phyloP scores from a whole-genome alignment of 306 rosid genomes.

The Arachis stenosperma region DNA sequence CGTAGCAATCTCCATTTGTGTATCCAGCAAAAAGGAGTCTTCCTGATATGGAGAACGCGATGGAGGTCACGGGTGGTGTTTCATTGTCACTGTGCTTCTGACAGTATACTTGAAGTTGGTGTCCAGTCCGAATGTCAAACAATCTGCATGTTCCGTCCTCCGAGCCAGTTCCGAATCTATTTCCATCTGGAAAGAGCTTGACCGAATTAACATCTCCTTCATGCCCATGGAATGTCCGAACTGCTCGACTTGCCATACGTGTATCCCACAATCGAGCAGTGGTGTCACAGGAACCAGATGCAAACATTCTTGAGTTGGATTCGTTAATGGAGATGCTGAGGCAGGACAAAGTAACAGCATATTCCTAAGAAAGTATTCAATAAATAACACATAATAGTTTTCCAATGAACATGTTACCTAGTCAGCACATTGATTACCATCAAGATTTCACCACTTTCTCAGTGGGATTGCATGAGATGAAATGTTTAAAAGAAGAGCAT shows the following conservation, averaged over 20 bases:
- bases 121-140: constrained; percentile 89
- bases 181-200: constrained; percentile 90
- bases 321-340: constrained; percentile 81
- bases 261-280: constrained; percentile 95
- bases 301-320: constrained; percentile 73
- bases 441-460: constrained; percentile 6
- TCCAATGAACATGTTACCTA: neutral
- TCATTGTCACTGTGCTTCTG: constrained; percentile 71
- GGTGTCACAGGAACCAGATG: constrained; percentile 88
- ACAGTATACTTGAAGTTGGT: constrained; percentile 78
- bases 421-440: neutral
- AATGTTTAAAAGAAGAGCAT: constrained; percentile 5
- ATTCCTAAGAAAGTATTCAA: constrained; percentile 3
- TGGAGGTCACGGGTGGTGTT: constrained; percentile 66
- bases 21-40: constrained; percentile 92
- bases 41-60: constrained; percentile 91
- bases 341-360: constrained; percentile 30
- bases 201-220: constrained; percentile 83
- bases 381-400: neutral
- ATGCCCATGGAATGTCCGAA: constrained; percentile 81
- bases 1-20: constrained; percentile 79
- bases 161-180: constrained; percentile 93
- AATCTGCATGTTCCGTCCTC: constrained; percentile 90
- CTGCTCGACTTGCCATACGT: constrained; percentile 97
- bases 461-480: neutral